Evolutionary conservation across 108 stramenopile species (phyloP).

Genomic region (Parietichytrium sp.): DNA sequence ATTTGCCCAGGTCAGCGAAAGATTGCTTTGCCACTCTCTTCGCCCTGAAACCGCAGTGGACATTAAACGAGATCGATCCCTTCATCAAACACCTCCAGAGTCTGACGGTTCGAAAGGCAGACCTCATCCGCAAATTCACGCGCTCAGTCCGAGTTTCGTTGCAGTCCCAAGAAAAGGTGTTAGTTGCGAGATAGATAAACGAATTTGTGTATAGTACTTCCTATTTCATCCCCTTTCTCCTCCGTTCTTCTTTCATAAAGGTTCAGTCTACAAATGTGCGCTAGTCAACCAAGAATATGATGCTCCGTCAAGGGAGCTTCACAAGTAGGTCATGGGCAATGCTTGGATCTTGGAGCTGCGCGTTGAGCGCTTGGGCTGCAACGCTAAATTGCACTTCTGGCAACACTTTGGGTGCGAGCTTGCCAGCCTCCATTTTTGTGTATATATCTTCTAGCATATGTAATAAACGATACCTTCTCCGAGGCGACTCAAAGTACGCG

Average conservation of each 20-base stretch:
- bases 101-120: neutral
- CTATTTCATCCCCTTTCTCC: neutral
- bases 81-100: neutral
- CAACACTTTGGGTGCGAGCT: neutral
- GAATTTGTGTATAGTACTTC: neutral
- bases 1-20: neutral
- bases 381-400: neutral
- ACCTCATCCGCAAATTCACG: neutral
- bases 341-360: neutral
- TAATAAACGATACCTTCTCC: neutral
- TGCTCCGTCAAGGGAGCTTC: too few species aligned
- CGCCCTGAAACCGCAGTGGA: slow-evolving; percentile 5
- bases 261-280: neutral
- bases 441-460: neutral
- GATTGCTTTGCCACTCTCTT: slow-evolving; percentile 21
- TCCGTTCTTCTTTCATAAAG: neutral
- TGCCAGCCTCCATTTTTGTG: neutral
- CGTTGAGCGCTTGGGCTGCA: neutral
- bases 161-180: neutral
- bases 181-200: neutral
- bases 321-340: too few species aligned
- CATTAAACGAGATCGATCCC: neutral
- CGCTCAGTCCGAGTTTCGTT: slow-evolving; percentile 14
- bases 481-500: neutral
- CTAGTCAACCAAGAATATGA: neutral